Evolutionary conservation across 495 filamentous ascomycete species (phyloP).

Genomic region (Neurospora sublineolata): DNA sequence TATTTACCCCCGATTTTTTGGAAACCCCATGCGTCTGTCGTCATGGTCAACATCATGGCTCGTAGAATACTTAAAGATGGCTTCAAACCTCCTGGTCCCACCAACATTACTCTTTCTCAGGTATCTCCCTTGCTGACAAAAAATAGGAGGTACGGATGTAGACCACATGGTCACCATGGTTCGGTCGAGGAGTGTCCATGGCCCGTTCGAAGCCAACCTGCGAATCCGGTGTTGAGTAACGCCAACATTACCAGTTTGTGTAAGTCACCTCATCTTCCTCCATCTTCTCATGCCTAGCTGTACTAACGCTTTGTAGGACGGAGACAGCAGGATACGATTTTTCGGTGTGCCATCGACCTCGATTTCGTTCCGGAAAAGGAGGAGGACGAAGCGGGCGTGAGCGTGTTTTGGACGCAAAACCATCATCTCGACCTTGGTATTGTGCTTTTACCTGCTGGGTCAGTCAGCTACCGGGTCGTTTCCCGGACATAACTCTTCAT

Average conservation of each 20-base stretch:
- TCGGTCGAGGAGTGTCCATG: constrained; percentile 33
- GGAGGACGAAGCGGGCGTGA: constrained; percentile 33
- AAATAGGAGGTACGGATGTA: constrained; percentile 41
- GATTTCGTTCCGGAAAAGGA: constrained; percentile 23
- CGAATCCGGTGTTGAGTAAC: constrained; percentile 46
- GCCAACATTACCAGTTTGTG: constrained; percentile 37
- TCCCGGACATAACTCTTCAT: neutral
- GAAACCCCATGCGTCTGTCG: neutral
- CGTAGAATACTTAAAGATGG: neutral
- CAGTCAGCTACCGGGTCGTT: neutral
- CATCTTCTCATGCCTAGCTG: too few species aligned
- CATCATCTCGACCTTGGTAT: constrained; percentile 43
- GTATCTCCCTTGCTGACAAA: neutral
- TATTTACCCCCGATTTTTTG: neutral
- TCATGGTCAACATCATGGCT: neutral
- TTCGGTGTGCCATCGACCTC: constrained; percentile 33
- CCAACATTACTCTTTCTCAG: too few species aligned
- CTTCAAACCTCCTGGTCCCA: too few species aligned
- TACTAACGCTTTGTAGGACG: constrained; percentile 30
- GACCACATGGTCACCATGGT: constrained; percentile 44
- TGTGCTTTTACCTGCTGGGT: constrained; percentile 23
- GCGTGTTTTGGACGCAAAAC: constrained; percentile 40
- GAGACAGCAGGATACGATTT: constrained; percentile 39
- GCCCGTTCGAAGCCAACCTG: constrained; percentile 43
- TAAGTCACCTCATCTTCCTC: constrained; percentile 6